Conservation (phyloP, 2,329 filamentous ascomycete species). For the Curvularia lunata region DNA sequence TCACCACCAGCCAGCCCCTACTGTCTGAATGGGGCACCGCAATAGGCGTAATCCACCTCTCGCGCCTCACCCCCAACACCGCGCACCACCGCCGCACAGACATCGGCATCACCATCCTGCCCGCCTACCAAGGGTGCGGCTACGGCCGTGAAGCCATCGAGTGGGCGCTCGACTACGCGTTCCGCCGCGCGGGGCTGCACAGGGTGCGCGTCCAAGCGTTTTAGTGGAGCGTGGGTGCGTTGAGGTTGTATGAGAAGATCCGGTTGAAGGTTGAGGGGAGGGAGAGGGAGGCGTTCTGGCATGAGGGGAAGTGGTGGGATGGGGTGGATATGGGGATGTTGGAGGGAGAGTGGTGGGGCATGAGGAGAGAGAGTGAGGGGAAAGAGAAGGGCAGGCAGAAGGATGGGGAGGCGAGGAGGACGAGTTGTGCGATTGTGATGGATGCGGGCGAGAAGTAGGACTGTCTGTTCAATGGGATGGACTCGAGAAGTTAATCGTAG, state of each 20-base stretch:
- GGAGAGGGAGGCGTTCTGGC: conserved; percentile 52
- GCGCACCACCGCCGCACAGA: conserved; percentile 53
- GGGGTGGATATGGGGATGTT: conserved; percentile 33
- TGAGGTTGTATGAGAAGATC: conserved; percentile 53
- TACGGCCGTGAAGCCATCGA: conserved; percentile 58
- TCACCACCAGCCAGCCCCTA: neutral
- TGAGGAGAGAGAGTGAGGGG: neutral
- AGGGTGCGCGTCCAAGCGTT: conserved; percentile 52
- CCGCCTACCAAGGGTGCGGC: conserved; percentile 48
- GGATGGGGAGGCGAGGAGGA: neutral
- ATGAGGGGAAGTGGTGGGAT: conserved; percentile 53
- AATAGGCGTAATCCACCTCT: conserved; percentile 28
- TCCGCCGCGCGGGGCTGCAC: conserved; percentile 55
- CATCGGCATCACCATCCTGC: conserved; percentile 50
- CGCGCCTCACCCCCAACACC: neutral
- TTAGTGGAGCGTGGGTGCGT: conserved; percentile 53
- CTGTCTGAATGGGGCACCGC: conserved; percentile 4
- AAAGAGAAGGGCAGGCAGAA: neutral
- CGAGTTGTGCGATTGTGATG: neutral
- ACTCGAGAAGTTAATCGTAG: neutral
- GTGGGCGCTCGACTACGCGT: conserved; percentile 58
- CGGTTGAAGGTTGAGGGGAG: conserved; percentile 56
- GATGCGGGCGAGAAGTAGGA: neutral
- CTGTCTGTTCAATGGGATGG: neutral
- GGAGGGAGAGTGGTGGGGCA: conserved; percentile 35